These are phyloP conservation scores for Urtica urens DNA, from an alignment of 306 rosid species.

Conservation along the genomic window DNA sequence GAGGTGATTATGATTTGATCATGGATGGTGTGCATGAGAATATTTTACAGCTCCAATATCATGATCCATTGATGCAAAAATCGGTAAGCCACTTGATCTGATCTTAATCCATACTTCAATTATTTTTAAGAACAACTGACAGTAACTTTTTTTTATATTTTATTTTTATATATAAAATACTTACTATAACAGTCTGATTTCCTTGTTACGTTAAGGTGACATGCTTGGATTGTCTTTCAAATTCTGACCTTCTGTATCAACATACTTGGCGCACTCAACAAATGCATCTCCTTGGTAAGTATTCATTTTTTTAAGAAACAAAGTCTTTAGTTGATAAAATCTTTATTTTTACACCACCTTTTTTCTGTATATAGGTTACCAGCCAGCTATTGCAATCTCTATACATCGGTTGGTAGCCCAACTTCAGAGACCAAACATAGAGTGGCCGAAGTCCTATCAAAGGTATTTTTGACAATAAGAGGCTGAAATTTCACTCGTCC, in stretches of 20 bases:
- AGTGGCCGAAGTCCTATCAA: constrained; percentile 82
- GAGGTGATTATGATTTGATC: constrained; percentile 80
- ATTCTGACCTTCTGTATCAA: constrained; percentile 59
- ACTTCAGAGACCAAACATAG: constrained; percentile 78
- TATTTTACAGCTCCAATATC: constrained; percentile 72
- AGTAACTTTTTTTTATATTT: too few species aligned
- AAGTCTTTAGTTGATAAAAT: neutral
- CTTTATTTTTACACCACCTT: constrained; percentile 7
- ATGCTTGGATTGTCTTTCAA: constrained; percentile 64
- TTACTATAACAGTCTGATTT: too few species aligned
- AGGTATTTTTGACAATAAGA: constrained; percentile 40
- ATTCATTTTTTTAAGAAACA: constrained; percentile 3
- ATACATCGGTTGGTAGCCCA: constrained; percentile 69
- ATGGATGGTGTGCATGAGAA: constrained; percentile 93
- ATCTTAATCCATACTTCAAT: constrained; percentile 11
- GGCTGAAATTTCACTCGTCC: constrained; percentile 6
- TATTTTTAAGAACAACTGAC: constrained; percentile 17
- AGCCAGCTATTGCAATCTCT: constrained; percentile 47
- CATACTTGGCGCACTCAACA: constrained; percentile 65
- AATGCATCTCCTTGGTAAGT: constrained; percentile 56
- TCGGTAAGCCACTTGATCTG: constrained; percentile 49
- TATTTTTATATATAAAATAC: too few species aligned
- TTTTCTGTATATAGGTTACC: constrained; percentile 51
- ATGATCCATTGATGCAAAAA: constrained; percentile 89
- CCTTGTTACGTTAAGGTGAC: too few species aligned